These are phyloP conservation scores for Botrytis deweyae DNA, from an alignment of 2,329 filamentous ascomycete genomes.

Conservation along the genomic window DNA sequence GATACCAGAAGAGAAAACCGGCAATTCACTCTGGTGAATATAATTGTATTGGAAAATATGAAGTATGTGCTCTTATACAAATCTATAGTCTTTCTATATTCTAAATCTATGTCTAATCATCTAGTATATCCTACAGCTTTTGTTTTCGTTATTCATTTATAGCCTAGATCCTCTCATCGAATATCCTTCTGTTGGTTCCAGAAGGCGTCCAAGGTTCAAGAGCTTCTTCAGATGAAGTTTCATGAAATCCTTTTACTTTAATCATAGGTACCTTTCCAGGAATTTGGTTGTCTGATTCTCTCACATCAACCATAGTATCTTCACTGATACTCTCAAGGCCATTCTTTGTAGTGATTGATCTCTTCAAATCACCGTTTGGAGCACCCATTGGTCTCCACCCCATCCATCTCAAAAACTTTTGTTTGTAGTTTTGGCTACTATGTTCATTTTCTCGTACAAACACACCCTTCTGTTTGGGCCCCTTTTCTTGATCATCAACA, in stretches of 20 bases:
- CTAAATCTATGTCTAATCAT: background rate
- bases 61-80: background rate
- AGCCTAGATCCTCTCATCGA: background rate
- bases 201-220: background rate
- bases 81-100: background rate
- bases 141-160: background rate
- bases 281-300: background rate
- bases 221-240: background rate
- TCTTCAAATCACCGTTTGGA: background rate
- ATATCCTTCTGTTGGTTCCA: conserved; percentile 2
- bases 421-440: background rate
- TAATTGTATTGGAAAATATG: background rate
- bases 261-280: background rate
- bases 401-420: background rate
- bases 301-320: background rate
- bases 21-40: background rate
- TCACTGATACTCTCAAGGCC: background rate
- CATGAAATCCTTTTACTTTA: background rate
- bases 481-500: conserved; percentile 5
- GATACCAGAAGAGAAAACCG: background rate
- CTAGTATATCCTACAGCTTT: background rate
- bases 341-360: background rate
- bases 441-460: background rate
- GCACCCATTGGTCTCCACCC: background rate
- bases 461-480: background rate